Percentiles rank a stretch among this genome's conserved stretches.
Evolutionary conservation across 768 basidiomycete species (phyloP).

Genomic region (Suillus subaureus): DNA sequence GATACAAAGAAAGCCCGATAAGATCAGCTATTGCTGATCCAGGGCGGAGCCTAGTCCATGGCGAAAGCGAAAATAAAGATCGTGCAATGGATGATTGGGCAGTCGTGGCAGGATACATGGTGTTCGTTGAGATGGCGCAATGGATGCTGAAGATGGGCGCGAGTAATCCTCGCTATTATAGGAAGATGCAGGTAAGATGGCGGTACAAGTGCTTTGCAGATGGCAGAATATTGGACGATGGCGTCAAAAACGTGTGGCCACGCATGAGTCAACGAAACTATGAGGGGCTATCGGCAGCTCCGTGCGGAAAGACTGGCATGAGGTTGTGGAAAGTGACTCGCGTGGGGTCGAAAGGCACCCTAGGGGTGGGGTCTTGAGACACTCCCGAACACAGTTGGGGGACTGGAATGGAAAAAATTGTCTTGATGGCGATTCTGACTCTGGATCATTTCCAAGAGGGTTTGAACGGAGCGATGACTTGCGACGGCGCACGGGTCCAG

Average conservation of each 20-base stretch:
- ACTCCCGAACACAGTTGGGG: conserved; percentile 19
- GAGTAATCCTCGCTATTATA: conserved; percentile 29
- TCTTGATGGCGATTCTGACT: conserved; percentile 19
- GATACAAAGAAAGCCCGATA: conserved; percentile 15
- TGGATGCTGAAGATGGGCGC: conserved; percentile 22
- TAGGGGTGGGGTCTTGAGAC: conserved; percentile 38
- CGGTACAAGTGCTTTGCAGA: conserved; percentile 23
- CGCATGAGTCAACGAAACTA: conserved; percentile 11
- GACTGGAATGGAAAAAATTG: conserved; percentile 28
- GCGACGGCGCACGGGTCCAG: conserved; percentile 61
- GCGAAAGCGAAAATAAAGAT: conserved; percentile 18
- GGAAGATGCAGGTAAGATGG: conserved; percentile 33
- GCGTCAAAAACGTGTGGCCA: neutral
- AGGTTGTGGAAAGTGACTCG: conserved; percentile 58
- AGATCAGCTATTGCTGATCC: conserved; percentile 27
- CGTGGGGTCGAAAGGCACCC: conserved; percentile 46
- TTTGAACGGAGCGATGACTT: conserved; percentile 55
- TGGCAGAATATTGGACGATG: conserved; percentile 14
- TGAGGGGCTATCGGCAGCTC: conserved; percentile 17
- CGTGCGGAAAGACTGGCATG: conserved; percentile 56
- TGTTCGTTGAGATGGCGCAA: conserved; percentile 27
- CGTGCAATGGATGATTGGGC: conserved; percentile 22
- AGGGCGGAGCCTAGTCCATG: conserved; percentile 34
- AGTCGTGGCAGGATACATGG: conserved; percentile 32
- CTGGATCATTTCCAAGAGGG: conserved; percentile 41